Evolutionary conservation across 495 filamentous ascomycete species (phyloP), one percentile per base, ranked within the genome.

Genomic region (Penicillium daleae): DNA sequence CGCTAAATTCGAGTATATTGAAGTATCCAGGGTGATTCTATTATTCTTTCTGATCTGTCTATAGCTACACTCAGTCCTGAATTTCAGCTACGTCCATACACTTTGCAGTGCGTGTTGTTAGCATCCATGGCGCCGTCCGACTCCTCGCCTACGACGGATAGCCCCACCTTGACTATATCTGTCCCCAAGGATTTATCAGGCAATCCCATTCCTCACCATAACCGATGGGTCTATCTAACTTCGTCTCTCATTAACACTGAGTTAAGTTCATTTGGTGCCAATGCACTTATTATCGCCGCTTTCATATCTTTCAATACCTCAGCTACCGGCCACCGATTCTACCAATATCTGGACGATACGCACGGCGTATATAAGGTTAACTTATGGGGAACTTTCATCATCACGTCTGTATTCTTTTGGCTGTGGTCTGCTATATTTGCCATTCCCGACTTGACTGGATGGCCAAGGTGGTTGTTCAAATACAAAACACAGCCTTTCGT

Each of bases 251-350:
- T 21, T 10, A 46, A 46, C 21, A 24, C 42, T 9, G 4, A 24
- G 2, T 22, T 46, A 10, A 46, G 19, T 21, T 46, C 42, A 22
- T 21, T 46, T 22, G 21, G 42, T 22, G 42, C 42, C 8, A 22
- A 46, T 46, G 9, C 42, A 46, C 2, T 21, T 46, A 19, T 46
- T 46, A 21, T 46, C 8, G 42, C 42, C 21, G 42, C 19, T 2
- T 46, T 46, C 42, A 24, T 46, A 22, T 46, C 42, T 46, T 46
- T 46, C 42, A 46, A 46, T 21, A 22, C 42, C 42, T 46, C 42
- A 3, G 5, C 42, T 9, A 46, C 42, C 0, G 42, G 42, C 21
- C 42, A 46, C 19, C 22, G 19, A 1, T 4, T 46, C 42, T 46
- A 46, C 42, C 19, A 46, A 12, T 46, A 46, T 46, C 42, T 46